Percentiles rank a stretch among this genome's conserved stretches.
phyloP scores from a whole-genome alignment of 1,139 yeast genomes.

The Citeromyces hawaiiensis region DNA sequence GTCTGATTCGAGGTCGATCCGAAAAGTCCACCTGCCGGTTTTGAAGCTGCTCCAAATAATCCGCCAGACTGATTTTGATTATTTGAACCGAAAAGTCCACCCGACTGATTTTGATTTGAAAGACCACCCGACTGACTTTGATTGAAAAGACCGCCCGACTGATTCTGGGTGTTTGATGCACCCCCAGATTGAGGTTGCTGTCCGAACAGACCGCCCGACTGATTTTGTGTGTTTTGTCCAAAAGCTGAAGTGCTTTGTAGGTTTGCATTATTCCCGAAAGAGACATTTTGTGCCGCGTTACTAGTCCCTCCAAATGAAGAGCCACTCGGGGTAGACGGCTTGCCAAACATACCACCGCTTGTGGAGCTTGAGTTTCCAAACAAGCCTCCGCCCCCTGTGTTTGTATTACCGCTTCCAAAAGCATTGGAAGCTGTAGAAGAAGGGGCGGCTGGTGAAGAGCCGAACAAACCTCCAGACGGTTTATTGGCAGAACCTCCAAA shows the following conservation, averaged over 20 bases:
- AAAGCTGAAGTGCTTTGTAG: constrained; percentile 22
- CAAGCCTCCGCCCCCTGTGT: constrained; percentile 6
- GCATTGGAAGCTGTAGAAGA: constrained; percentile 3
- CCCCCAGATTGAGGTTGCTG: constrained; percentile 11
- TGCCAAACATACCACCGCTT: constrained; percentile 17
- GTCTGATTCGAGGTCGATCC: constrained; percentile 14
- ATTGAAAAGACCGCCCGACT: constrained; percentile 8
- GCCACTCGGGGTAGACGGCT: constrained; percentile 11
- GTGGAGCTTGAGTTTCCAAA: constrained; percentile 10
- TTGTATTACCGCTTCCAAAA: constrained; percentile 4
- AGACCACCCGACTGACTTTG: constrained; percentile 9
- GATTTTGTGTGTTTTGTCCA: constrained; percentile 9
- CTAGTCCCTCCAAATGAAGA: constrained; percentile 15
- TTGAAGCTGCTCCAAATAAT: constrained; percentile 10
- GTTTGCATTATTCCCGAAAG: constrained; percentile 14
- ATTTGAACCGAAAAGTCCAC: constrained; percentile 17
- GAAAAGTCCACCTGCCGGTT: constrained; percentile 6
- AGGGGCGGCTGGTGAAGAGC: neutral
- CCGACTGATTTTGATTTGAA: constrained; percentile 11
- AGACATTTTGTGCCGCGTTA: constrained; percentile 16
- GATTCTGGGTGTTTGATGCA: constrained; percentile 5
- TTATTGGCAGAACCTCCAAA: constrained; percentile 5
- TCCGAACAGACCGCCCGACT: constrained; percentile 6
- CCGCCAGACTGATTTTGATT: constrained; percentile 6
- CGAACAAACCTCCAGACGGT: constrained; percentile 4